Conservation (phyloP, 2,329 filamentous ascomycete species). For the Aspergillus hiratsukae region DNA sequence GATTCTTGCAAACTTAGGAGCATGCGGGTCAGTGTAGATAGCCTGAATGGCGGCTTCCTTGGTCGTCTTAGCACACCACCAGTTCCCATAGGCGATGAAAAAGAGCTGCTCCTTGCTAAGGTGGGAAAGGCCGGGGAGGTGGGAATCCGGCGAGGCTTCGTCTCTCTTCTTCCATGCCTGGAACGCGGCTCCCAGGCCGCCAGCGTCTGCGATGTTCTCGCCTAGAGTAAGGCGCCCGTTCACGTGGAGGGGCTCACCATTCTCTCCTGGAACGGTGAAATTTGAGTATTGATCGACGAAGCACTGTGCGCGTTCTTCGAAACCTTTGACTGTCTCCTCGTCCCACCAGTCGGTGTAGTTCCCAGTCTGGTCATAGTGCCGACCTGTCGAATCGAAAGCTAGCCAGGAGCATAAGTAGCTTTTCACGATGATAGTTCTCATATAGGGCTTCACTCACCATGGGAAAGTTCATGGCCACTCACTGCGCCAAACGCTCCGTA, state of each 20-base stretch:
- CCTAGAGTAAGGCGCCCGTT: slow-evolving; percentile 61
- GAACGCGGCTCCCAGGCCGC: slow-evolving; percentile 60
- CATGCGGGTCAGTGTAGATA: slow-evolving; percentile 62
- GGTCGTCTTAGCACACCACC: slow-evolving; percentile 63
- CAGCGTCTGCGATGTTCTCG: slow-evolving; percentile 69
- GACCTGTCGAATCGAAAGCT: slow-evolving; percentile 64
- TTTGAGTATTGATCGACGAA: slow-evolving; percentile 65
- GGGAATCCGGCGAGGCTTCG: slow-evolving; percentile 46
- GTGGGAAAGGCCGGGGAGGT: slow-evolving; percentile 56
- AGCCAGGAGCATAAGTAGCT: slow-evolving; percentile 1
- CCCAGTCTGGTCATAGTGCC: slow-evolving; percentile 61
- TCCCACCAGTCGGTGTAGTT: slow-evolving; percentile 67
- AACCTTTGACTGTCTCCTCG: slow-evolving; percentile 54
- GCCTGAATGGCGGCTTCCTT: slow-evolving; percentile 54
- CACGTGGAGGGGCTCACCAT: slow-evolving; percentile 56
- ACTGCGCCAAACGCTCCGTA: slow-evolving; percentile 67
- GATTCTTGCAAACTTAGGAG: slow-evolving; percentile 59
- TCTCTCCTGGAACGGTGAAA: slow-evolving; percentile 54
- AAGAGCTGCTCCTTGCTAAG: slow-evolving; percentile 67
- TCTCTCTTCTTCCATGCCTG: slow-evolving; percentile 61
- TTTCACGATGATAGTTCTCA: neutral
- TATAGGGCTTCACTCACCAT: slow-evolving; percentile 36
- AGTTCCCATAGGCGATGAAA: slow-evolving; percentile 61
- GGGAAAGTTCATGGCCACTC: slow-evolving; percentile 65
- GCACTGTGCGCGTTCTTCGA: slow-evolving; percentile 57